Evolutionary conservation across 1,284 basidiomycete genomes (phyloP), one percentile per base, ranked within the genome.

Genomic region (Papiliotrema flavescens): DNA sequence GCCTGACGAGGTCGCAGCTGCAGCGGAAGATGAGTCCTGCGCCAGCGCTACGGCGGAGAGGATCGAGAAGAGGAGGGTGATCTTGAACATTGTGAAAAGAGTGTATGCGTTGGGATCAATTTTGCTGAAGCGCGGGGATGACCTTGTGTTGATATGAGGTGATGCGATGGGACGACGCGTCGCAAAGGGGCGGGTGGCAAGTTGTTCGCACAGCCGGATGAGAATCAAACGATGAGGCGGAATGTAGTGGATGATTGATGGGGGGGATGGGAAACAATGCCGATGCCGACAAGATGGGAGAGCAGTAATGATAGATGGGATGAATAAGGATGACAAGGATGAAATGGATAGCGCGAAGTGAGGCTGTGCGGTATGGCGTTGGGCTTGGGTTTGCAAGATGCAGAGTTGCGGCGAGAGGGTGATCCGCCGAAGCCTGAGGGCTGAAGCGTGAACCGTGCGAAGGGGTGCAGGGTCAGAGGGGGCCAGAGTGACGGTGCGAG

Each of bases 1-100:
- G 22, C 61, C 54, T 47, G 49, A 45, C 37, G 56, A 32, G 9
- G 20, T 37, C 17, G 55, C 28, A 13, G 39, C 40, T 11, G 54
- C 26, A 34, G 36, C 35, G 8, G 54, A 20, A 7, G 54, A 1
- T n/a, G 51, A 9, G 5, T 22, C 20, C 22, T 22, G 23, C 6
- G 40, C 51, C n/a, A 34, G 14, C 4, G 46, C 36, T 8, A 39
- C 47, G 14, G 52, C 7, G 24, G 40, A 19, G 36, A 26, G 48
- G 23, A 47, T n/a, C 40, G 55, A 44, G 45, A 28, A 48, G 47
- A 49, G 39, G 34, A 46, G 39, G 47, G 39, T 42, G 15, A 24
- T 41, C 14, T 20, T 35, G 45, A 40, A 44, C 49, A 26, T 35
- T 5, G 15, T 40, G 39, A 17, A 40, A 40, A 40, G 39, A 40